A percentile compares a stretch with the other conserved stretches of the same genome.
Conservation (phyloP, 2,329 filamentous ascomycete species). For the Venturia pyrina region DNA sequence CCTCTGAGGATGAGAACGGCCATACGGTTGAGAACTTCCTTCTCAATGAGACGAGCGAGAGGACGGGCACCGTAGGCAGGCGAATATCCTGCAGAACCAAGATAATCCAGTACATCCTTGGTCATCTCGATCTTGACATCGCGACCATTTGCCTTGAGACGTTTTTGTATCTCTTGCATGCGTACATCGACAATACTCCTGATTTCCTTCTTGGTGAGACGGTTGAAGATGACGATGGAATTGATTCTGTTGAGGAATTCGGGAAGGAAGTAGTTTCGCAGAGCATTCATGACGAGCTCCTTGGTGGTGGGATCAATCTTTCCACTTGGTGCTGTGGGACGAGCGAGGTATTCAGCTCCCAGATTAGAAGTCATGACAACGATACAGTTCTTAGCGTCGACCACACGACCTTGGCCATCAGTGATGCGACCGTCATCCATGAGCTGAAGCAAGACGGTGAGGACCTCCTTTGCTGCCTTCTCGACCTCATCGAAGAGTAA, state of each 20-base stretch:
- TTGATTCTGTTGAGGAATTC: slow-evolving; percentile 98
- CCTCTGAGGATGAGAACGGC: slow-evolving; percentile 86
- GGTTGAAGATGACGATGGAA: slow-evolving; percentile 96
- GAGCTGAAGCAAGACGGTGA: slow-evolving; percentile 95
- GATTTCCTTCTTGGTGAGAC: slow-evolving; percentile 80
- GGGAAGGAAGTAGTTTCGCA: slow-evolving; percentile 93
- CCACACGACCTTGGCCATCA: slow-evolving; percentile 87
- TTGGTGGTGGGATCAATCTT: slow-evolving; percentile 75
- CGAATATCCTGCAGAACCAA: slow-evolving; percentile 84
- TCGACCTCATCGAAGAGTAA: slow-evolving; percentile 96
- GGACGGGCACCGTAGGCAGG: slow-evolving; percentile 91
- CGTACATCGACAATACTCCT: slow-evolving; percentile 92
- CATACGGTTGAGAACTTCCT: slow-evolving; percentile 88
- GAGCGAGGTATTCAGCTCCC: slow-evolving; percentile 84
- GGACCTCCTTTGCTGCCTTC: slow-evolving; percentile 94
- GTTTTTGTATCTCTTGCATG: slow-evolving; percentile 79
- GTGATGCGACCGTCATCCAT: slow-evolving; percentile 99
- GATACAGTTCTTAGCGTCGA: slow-evolving; percentile 96
- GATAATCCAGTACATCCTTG: slow-evolving; percentile 82
- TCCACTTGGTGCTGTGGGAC: slow-evolving; percentile 67
- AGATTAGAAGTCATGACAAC: slow-evolving; percentile 99
- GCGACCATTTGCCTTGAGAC: slow-evolving; percentile 72
- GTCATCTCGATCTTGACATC: slow-evolving; percentile 78
- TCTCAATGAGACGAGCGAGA: slow-evolving; percentile 82
- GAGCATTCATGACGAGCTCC: slow-evolving; percentile 81